These are phyloP conservation scores for Saitoella complicata DNA, from an alignment of 805 yeast species.

Conservation along the genomic window DNA sequence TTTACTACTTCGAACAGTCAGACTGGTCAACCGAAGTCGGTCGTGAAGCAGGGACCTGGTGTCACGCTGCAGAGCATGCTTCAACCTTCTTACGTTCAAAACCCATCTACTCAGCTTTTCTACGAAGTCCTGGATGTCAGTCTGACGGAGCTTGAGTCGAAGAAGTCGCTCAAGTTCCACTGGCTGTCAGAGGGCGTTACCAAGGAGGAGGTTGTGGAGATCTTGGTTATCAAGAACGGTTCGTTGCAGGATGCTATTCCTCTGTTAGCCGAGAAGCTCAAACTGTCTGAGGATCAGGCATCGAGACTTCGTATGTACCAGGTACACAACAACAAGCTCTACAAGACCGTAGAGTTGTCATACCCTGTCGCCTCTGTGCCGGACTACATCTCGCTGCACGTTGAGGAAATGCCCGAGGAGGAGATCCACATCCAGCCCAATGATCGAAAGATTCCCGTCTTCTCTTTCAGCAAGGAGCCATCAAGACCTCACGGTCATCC, in stretches of 20 bases:
- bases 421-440: slow-evolving; percentile 15
- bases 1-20: slow-evolving; percentile 39
- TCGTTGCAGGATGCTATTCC: slow-evolving; percentile 38
- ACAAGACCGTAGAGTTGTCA: background rate
- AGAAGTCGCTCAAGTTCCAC: slow-evolving; percentile 45
- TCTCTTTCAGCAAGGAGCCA: slow-evolving; percentile 62
- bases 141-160: slow-evolving; percentile 58
- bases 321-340: slow-evolving; percentile 10
- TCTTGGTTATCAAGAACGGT: slow-evolving; percentile 50
- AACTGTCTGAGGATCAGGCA: slow-evolving; percentile 30
- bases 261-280: slow-evolving; percentile 38
- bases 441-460: slow-evolving; percentile 37
- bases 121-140: slow-evolving; percentile 68
- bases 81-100: background rate
- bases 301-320: slow-evolving; percentile 7
- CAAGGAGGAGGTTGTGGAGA: slow-evolving; percentile 50
- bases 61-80: background rate
- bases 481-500: slow-evolving; percentile 66
- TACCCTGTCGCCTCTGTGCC: slow-evolving; percentile 7
- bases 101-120: slow-evolving; percentile 27
- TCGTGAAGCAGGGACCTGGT: background rate
- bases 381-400: slow-evolving; percentile 32
- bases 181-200: slow-evolving; percentile 64
- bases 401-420: slow-evolving; percentile 19
- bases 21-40: background rate